phyloP scores from a whole-genome alignment of 2,329 filamentous ascomycete species.

The Fusarium anthophilum region DNA sequence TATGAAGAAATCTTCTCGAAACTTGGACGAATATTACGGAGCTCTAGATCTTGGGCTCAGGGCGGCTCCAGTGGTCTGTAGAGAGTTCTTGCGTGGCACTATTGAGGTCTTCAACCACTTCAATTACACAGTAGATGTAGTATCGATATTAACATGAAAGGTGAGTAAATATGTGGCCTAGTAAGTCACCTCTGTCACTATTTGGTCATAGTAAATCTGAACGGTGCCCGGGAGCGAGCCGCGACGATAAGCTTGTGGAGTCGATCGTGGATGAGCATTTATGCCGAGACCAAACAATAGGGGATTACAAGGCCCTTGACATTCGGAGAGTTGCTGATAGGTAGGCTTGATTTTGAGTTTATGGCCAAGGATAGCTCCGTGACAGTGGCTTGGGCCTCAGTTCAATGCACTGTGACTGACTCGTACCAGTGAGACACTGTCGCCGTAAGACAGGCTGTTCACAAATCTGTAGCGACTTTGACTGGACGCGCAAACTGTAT shows the following conservation, averaged over 20 bases:
- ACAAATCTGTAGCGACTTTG: accelerated
- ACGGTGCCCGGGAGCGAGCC: neutral
- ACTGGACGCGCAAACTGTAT: accelerated
- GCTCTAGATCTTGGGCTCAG: no score
- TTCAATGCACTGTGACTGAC: neutral
- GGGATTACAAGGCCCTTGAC: accelerated
- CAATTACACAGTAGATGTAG: accelerated
- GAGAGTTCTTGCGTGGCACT: neutral
- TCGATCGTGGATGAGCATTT: accelerated
- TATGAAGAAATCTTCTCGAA: neutral
- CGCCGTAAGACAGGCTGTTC: accelerated
- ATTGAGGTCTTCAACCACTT: no score
- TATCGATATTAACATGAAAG: neutral
- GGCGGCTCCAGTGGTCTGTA: neutral
- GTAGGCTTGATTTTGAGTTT: neutral
- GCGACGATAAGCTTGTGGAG: neutral
- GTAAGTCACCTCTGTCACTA: no score
- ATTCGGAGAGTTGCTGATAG: neutral
- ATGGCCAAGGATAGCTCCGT: neutral
- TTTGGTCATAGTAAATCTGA: neutral
- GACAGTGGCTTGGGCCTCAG: neutral
- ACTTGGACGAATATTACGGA: neutral
- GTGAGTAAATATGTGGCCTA: no score
- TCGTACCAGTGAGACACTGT: neutral
- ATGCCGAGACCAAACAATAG: accelerated